Base-by-base conservation (phyloP, 2,329 filamentous ascomycete genomes). In the Fusarium guadeloupense region DNA sequence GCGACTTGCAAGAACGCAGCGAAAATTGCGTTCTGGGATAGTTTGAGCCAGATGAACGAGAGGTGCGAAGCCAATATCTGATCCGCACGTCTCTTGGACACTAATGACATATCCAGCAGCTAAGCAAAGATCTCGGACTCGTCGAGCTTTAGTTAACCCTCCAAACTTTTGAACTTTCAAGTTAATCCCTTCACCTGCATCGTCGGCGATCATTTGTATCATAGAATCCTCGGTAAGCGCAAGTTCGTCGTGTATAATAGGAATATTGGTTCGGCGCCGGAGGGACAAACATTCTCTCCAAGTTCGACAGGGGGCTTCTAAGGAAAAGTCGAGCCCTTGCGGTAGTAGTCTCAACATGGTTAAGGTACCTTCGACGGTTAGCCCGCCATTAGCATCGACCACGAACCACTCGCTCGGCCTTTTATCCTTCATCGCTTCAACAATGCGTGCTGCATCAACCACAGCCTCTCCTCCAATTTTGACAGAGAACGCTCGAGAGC, bases 161-260 rank as follows among this genome's bases (percentile, higher is more conserved):
- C 59, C 59, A 23, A 54, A 53, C 46, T 66, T 66, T n/a, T 62
- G 64, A 23, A 67, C 62, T 38, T 66, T 67, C 35, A 61, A 37
- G 1, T 53, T 47, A 14, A 66, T 55, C 4, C 63, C 59, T 28
- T 67, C 62, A 0, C 50, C 63, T 6, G 44, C 63, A 5, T 67
- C 57, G 41, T 67, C 56, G 9, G 51, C 56, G 9, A 67, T 38
- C 26, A 67, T 38, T 25, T 64, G 49, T 4, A 49, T 16, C 9
- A 64, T 53, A 9, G 63, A 62, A 6, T 50, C 35, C 9, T 67
- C 60, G 16, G 33, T 53, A 1, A 47, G 56, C 9, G 56, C 60
- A 5, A 67, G 44, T n/a, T 64, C 64, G 9, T 59, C 60, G 17
- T 57, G 59, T 17, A 59, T 48, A 31, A 67, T 67, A 19, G 54